Evolutionary conservation across 305 asterid genomes (phyloP), one percentile per base, ranked within the genome.

Genomic region (Withania somnifera): DNA sequence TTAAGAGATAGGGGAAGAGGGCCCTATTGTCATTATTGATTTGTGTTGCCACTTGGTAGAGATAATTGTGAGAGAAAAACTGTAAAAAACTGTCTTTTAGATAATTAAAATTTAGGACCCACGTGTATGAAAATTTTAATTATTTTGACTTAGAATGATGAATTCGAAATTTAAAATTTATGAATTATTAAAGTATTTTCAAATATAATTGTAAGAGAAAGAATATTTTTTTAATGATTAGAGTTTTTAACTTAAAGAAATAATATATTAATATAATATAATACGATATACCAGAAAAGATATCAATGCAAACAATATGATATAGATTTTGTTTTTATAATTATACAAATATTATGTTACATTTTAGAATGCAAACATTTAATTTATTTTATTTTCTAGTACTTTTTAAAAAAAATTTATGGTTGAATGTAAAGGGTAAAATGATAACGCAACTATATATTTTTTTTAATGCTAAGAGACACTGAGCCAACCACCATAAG

Each of bases 401-500:
- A n/a, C n/a, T n/a, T n/a, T n/a, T n/a, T n/a, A n/a, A n/a, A n/a
- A n/a, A n/a, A n/a, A n/a, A n/a, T n/a, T 83, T 94, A 94, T 94
- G 98, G 97, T 82, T 90, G 97, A 90, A 88, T 86, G 89, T 82
- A 4, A 58, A 85, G 90, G 86, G 88, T 84, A 87, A 84, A 89
- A 88, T 92, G 97, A 91, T 90, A 92, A 91, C 90, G 93, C 91
- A 84, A 89, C 85, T 86, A 88, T 84, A 11, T 58, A 58, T 85
- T 86, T n/a, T n/a, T n/a, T n/a, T n/a, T 88, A 91, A 83, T 89
- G 87, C 87, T 60, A 61, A 60, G 53, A 19, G 40, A 87, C 69
- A 90, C 83, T 88, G 89, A 93, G 84, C 92, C 96, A 90, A 90
- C 92, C 85, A 86, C 93, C 88, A 86, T 86, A 86, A 87, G 90